phyloP scores from a whole-genome alignment of 2,329 filamentous ascomycete species.

The Colletotrichum sp. region DNA sequence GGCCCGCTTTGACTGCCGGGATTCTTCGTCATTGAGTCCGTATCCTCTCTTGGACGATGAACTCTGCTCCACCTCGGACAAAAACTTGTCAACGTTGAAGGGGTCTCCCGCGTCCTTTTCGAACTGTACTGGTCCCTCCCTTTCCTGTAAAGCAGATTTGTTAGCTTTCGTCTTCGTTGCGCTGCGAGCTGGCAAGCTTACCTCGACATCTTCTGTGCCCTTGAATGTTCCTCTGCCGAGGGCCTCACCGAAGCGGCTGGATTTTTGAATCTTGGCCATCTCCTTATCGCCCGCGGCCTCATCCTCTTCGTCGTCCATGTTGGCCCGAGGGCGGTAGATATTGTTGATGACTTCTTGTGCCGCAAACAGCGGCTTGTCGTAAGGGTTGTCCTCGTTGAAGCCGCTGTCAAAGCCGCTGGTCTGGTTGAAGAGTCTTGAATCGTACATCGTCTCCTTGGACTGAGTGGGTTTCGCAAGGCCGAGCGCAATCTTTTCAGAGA shows the following conservation, averaged over 20 bases:
- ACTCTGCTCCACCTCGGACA: conserved; percentile 76
- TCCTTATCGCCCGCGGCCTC: conserved; percentile 81
- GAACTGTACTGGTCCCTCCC: conserved; percentile 94
- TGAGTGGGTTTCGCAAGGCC: conserved; percentile 95
- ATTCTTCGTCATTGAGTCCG: conserved; percentile 73
- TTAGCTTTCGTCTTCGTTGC: not conserved
- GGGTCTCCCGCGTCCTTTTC: conserved; percentile 86
- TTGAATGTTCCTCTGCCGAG: conserved; percentile 91
- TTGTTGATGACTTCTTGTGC: conserved; percentile 93
- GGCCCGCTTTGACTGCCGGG: conserved; percentile 71
- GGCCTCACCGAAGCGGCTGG: conserved; percentile 82
- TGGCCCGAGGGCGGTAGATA: conserved; percentile 85
- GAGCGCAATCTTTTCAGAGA: conserved; percentile 94
- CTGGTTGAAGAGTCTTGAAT: conserved; percentile 94
- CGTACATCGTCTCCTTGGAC: conserved; percentile 93
- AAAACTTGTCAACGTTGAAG: conserved; percentile 93
- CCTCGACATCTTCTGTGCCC: conserved; percentile 82
- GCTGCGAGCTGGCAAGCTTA: conserved; percentile 42
- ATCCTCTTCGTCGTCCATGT: conserved; percentile 76
- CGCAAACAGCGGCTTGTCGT: conserved; percentile 96
- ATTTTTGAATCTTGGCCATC: conserved; percentile 87
- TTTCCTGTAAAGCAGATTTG: conserved; percentile 51
- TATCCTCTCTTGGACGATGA: conserved; percentile 73
- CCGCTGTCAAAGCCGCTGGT: conserved; percentile 88
- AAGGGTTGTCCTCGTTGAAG: conserved; percentile 97